Base-by-base conservation (phyloP, 2,329 filamentous ascomycete genomes). In the Coccinonectria pachysandricola region DNA sequence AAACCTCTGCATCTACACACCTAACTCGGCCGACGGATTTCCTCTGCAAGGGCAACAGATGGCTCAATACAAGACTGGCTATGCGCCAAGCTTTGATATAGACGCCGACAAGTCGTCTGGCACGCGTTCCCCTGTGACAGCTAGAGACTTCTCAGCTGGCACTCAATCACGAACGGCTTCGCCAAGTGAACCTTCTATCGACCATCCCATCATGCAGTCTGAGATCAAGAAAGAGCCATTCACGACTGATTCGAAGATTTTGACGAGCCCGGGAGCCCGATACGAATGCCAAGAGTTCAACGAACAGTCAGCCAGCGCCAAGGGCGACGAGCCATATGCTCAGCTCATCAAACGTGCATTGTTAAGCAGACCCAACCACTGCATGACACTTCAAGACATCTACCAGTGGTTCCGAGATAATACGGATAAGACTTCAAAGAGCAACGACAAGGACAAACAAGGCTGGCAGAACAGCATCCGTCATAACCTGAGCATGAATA, bases 391-490 rank as follows among this genome's bases (percentile, higher is more conserved):
- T 8, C 77, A 86, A 41, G 79, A 92, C 28, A 82, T 96, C 31
- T 96, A 96, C 54, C 67, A 79, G 31, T 96, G 88, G 86, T 93
- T 96, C 46, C 64, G 71, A 21, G 67, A 77, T 15, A 78, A 94
- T 46, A 94, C 86, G 3, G 69, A 72, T 40, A 94, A 91, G 53
- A 72, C 85, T 3, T 65, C 71, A 29, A 91, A 86, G 26, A 36
- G 28, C 47, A n/a, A n/a, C n/a, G n/a, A n/a, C n/a, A n/a, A n/a
- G n/a, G 74, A 72, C 4, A 73, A 65, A 27, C 79, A 76, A 42
- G 88, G 87, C 7, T 96, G 88, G 88, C 81, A 88, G 57, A 96
- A 95, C 54, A 93, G 84, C 50, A 92, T 96, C 39, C 74, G 88
- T 3, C 88, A 96, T 53, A 96, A 96, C 43, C 62, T 96, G 6